Percentiles rank a stretch among this genome's conserved stretches.
These are phyloP conservation scores for Speleostelium caveatum DNA, from an alignment of 78 protist genomes.

Conservation along the genomic window DNA sequence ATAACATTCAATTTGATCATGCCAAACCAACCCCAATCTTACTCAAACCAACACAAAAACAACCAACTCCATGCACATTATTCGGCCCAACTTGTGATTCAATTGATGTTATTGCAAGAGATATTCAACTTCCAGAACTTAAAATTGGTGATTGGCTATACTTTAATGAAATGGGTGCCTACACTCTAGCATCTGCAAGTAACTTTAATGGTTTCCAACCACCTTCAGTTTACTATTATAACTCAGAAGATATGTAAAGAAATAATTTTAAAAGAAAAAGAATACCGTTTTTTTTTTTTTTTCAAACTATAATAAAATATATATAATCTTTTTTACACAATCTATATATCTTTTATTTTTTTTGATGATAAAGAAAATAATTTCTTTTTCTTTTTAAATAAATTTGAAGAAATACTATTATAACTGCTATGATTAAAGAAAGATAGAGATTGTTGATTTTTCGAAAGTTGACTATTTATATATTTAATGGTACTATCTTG, in stretches of 20 bases:
- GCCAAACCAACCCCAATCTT: conserved; percentile 61
- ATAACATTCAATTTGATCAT: conserved; percentile 95
- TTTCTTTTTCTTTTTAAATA: background rate
- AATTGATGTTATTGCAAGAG: conserved; percentile 89
- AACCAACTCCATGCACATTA: conserved; percentile 81
- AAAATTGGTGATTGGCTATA: conserved; percentile 95
- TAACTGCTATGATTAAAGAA: no score
- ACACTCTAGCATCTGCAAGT: conserved; percentile 95
- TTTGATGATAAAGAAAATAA: background rate
- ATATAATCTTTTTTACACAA: background rate
- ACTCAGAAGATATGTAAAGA: conserved; percentile 8
- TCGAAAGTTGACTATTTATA: background rate
- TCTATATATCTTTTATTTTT: no score
- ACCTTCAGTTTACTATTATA: conserved; percentile 74
- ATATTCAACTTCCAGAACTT: conserved; percentile 88
- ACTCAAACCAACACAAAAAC: conserved; percentile 39
- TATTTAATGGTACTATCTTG: background rate
- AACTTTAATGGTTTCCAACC: conserved; percentile 94
- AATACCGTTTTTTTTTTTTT: background rate
- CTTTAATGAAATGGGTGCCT: conserved; percentile 97
- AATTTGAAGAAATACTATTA: no score
- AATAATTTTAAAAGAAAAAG: no score
- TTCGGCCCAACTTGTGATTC: conserved; percentile 99
- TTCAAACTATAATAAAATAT: background rate
- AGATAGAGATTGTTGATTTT: background rate